phyloP scores from a whole-genome alignment of 176 grass and related monocot species.

The Microstegium vimineum region DNA sequence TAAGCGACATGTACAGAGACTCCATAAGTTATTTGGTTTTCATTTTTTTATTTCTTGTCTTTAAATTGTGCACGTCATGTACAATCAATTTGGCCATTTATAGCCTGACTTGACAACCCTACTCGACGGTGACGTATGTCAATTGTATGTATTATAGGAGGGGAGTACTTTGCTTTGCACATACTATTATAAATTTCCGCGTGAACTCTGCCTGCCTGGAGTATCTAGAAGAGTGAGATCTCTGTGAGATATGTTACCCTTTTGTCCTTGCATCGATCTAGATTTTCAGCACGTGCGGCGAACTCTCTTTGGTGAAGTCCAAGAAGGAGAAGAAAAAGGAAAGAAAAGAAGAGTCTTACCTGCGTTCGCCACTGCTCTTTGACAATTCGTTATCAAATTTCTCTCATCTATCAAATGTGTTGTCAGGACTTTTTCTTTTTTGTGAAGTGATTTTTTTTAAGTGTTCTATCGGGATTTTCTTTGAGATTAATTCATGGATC shows the following conservation, averaged over 20 bases:
- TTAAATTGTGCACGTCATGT: too few species aligned
- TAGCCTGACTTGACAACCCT: neutral
- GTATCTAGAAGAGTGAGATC: neutral
- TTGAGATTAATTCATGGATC: neutral
- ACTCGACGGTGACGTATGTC: neutral
- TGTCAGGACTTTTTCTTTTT: too few species aligned
- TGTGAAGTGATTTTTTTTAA: too few species aligned
- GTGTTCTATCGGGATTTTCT: neutral
- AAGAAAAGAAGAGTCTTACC: too few species aligned
- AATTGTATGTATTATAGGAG: neutral
- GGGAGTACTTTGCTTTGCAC: too few species aligned
- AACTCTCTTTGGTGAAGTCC: neutral
- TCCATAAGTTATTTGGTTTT: neutral
- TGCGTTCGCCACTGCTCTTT: too few species aligned
- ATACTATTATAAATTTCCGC: too few species aligned
- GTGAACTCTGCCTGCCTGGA: neutral
- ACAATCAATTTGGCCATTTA: neutral
- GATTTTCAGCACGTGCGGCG: neutral
- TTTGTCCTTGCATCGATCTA: neutral
- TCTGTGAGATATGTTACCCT: neutral
- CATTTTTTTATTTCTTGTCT: neutral
- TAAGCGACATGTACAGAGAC: neutral
- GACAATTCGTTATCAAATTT: neutral
- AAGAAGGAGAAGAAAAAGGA: too few species aligned
- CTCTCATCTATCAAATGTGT: neutral